Conservation (phyloP, 495 filamentous ascomycete genomes). For the Penicillium manginii region DNA sequence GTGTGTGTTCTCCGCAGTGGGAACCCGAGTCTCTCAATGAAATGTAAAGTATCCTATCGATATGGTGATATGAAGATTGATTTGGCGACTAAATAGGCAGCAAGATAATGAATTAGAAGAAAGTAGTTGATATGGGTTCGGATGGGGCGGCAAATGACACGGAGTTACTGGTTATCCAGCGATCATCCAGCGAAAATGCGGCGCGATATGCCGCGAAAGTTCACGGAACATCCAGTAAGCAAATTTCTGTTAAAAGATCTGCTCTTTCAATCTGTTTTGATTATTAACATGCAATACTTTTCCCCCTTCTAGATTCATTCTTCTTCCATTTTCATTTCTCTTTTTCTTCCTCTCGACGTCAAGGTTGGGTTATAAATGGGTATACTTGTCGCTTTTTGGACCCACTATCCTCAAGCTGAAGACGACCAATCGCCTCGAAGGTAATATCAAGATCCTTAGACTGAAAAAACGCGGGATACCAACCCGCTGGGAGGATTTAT, state of each 20-base stretch:
- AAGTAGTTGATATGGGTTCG: not conserved
- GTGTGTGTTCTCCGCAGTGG: not conserved
- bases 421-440: too few species aligned
- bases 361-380: too few species aligned
- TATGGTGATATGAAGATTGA: not conserved
- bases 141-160: not conserved
- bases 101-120: not conserved
- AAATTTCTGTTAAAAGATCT: not conserved
- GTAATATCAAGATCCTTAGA: too few species aligned
- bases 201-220: not conserved
- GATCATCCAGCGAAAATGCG: conserved; percentile 1
- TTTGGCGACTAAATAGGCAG: not conserved
- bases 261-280: too few species aligned
- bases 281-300: too few species aligned
- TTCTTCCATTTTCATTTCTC: not conserved
- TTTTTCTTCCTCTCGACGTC: not conserved
- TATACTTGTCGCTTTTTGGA: too few species aligned
- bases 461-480: too few species aligned
- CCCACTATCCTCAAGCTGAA: too few species aligned
- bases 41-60: not conserved
- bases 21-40: not conserved
- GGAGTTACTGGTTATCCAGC: not conserved
- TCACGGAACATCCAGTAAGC: not conserved
- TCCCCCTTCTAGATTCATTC: not conserved
- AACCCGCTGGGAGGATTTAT: not conserved